Evolutionary conservation across 2,329 filamentous ascomycete species (phyloP).

Genomic region (Tolypocladium nubicola): DNA sequence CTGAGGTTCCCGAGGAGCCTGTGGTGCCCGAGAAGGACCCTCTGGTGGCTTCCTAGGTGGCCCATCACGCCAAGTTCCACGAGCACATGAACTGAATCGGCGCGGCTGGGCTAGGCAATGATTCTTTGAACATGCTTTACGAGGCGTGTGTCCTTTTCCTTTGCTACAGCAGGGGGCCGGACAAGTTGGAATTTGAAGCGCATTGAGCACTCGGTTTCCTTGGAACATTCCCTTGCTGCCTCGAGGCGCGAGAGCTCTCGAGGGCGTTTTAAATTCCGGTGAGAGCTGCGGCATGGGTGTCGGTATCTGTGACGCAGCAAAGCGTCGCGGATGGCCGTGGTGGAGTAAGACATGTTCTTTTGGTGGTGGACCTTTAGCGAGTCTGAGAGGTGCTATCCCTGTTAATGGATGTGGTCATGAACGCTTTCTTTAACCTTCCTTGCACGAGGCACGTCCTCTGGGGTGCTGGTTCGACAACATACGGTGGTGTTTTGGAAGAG

Average conservation of each 20-base stretch:
- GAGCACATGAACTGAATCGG: slow-evolving; percentile 15
- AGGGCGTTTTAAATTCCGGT: neutral
- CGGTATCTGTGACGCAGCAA: neutral
- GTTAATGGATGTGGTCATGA: slow-evolving; percentile 4
- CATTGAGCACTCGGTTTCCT: slow-evolving; percentile 10
- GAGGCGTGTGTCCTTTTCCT: slow-evolving; percentile 15
- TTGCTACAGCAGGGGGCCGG: slow-evolving; percentile 12
- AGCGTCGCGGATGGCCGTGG: neutral
- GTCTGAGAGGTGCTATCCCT: neutral
- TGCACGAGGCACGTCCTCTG: neutral
- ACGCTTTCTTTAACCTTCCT: neutral
- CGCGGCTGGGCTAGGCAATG: slow-evolving; percentile 15
- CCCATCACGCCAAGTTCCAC: slow-evolving; percentile 13
- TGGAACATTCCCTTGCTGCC: slow-evolving; percentile 11
- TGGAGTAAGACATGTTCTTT: neutral
- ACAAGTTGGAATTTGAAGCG: slow-evolving; percentile 15
- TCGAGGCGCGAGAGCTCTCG: neutral
- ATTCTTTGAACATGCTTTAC: slow-evolving; percentile 16
- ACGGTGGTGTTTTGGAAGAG: neutral
- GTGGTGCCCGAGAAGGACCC: slow-evolving; percentile 17
- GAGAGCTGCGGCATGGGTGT: neutral
- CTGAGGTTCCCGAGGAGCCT: slow-evolving; percentile 14
- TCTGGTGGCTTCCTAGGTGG: slow-evolving; percentile 17
- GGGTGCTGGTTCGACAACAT: neutral
- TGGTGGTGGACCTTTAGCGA: neutral